Evolutionary conservation across 2,329 filamentous ascomycete species (phyloP).

Genomic region (Basipetospora chlamydospora): DNA sequence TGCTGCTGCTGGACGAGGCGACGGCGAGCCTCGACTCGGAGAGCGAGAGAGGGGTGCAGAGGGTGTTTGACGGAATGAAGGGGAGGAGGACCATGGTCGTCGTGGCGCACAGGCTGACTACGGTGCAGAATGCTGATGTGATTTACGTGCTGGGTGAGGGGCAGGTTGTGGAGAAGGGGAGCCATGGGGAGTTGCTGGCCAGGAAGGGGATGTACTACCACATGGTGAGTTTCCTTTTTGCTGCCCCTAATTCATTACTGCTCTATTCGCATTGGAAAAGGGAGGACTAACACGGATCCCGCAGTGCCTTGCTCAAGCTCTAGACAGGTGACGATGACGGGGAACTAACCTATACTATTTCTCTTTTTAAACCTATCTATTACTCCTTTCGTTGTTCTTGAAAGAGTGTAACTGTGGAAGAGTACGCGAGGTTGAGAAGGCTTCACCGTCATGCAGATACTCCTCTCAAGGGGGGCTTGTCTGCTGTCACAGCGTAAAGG

Average conservation of each 20-base stretch:
- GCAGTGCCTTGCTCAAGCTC: conserved; percentile 4
- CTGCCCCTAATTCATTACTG: conserved; percentile 11
- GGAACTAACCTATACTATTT: too few species aligned
- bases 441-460: too few species aligned
- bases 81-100: conserved; percentile 23
- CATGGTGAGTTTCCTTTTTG: conserved; percentile 25
- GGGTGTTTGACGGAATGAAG: conserved; percentile 31
- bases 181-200: conserved; percentile 37
- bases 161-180: conserved; percentile 24
- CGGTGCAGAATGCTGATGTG: conserved; percentile 25
- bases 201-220: conserved; percentile 34
- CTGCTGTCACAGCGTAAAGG: too few species aligned
- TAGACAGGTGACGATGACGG: conserved; percentile 2
- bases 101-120: conserved; percentile 26
- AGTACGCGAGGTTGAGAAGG: too few species aligned
- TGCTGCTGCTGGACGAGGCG: conserved; percentile 55
- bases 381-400: conserved; percentile 1
- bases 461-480: too few species aligned
- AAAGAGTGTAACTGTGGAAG: too few species aligned
- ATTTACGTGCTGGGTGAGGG: conserved; percentile 30
- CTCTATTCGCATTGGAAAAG: neutral
- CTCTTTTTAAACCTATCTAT: too few species aligned
- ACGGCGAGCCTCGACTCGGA: conserved; percentile 49
- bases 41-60: conserved; percentile 39
- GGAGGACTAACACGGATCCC: neutral